A percentile compares a stretch with the other conserved stretches of the same genome.
These are phyloP conservation scores for Aspergillus sp. DNA, from an alignment of 2,329 filamentous ascomycete species.

Conservation along the genomic window DNA sequence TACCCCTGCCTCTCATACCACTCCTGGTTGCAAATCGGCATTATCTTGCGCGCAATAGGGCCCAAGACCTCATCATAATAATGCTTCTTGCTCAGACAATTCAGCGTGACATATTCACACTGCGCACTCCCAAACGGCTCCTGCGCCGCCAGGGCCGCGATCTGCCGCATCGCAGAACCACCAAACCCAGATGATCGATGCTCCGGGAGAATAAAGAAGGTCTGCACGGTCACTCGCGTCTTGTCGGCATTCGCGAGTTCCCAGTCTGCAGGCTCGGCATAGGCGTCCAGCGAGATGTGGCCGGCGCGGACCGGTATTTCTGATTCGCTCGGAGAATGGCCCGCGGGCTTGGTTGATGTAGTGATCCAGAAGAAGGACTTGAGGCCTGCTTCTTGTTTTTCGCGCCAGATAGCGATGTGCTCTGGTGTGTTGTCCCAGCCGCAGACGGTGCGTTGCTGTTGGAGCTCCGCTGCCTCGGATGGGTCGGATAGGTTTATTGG, in stretches of 20 bases:
- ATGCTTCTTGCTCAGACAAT: slow-evolving; percentile 23
- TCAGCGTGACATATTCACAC: slow-evolving; percentile 17
- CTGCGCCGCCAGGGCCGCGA: slow-evolving; percentile 20
- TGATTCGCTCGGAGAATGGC: background rate
- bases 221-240: slow-evolving; percentile 20
- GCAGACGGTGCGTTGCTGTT: slow-evolving; percentile 15
- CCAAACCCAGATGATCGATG: slow-evolving; percentile 21
- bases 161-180: slow-evolving; percentile 15
- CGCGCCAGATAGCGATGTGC: slow-evolving; percentile 10
- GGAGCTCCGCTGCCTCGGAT: slow-evolving; percentile 12
- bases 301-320: slow-evolving; percentile 16
- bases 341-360: background rate
- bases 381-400: slow-evolving; percentile 9
- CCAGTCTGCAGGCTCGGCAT: slow-evolving; percentile 12
- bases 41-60: slow-evolving; percentile 11
- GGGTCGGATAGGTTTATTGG: slow-evolving; percentile 19
- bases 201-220: slow-evolving; percentile 26
- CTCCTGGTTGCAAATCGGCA: slow-evolving; percentile 10
- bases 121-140: slow-evolving; percentile 20
- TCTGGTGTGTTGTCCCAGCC: slow-evolving; percentile 17
- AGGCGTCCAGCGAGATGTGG: slow-evolving; percentile 30
- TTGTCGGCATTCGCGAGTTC: slow-evolving; percentile 17
- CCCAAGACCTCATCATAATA: slow-evolving; percentile 19
- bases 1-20: slow-evolving; percentile 30
- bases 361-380: slow-evolving; percentile 24